Evolutionary conservation across 257 asterid genomes (phyloP).

Genomic region (Solanum gracilifrons): DNA sequence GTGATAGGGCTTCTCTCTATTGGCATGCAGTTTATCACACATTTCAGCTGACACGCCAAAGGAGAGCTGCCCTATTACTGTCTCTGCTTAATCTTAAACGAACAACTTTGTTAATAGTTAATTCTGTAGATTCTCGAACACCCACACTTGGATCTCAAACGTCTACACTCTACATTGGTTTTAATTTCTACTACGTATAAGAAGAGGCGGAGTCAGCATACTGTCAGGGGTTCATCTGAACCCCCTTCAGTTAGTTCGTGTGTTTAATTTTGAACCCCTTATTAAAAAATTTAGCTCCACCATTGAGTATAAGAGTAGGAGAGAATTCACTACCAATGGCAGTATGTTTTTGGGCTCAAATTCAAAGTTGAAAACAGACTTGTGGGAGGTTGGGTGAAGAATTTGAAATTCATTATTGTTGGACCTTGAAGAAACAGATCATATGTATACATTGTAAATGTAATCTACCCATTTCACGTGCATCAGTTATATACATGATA

Average conservation of each 20-base stretch:
- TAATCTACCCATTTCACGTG: background rate
- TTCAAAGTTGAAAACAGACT: background rate
- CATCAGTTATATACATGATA: background rate
- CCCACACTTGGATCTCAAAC: background rate
- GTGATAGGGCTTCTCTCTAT: slow-evolving; percentile 38
- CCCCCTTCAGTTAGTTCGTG: no score
- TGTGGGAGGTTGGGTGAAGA: background rate
- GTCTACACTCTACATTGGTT: background rate
- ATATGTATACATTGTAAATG: background rate
- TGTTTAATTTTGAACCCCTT: no score
- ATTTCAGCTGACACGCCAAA: slow-evolving; percentile 31
- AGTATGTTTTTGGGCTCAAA: background rate
- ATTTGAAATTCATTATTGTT: background rate
- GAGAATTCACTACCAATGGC: background rate
- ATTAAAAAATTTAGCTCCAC: no score
- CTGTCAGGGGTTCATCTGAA: no score
- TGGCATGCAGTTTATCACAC: slow-evolving; percentile 21
- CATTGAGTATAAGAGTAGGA: background rate
- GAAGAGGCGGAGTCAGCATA: background rate
- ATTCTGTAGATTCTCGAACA: background rate
- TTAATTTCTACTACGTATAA: background rate
- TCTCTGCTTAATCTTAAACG: slow-evolving; percentile 17
- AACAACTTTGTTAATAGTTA: no score
- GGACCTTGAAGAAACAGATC: background rate
- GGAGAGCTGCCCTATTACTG: slow-evolving; percentile 65